Conservation (phyloP, 805 yeast species). For the Pichia paraexigua region DNA sequence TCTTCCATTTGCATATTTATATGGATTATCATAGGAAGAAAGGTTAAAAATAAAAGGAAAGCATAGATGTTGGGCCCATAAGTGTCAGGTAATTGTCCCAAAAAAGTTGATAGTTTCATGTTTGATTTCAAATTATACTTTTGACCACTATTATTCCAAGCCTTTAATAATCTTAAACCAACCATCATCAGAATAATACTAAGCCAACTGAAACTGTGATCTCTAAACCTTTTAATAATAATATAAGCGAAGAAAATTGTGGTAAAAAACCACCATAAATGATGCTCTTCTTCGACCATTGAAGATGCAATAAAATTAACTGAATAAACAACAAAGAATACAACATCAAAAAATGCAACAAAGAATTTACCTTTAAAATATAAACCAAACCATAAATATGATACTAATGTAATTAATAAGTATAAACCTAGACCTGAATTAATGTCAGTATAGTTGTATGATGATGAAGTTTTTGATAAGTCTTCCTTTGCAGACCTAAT, state of each 20-base stretch:
- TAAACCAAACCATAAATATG: constrained; percentile 19
- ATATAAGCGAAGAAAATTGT: constrained; percentile 27
- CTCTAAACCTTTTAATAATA: constrained; percentile 12
- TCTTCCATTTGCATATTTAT: neutral
- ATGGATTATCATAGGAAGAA: constrained; percentile 10
- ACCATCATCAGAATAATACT: constrained; percentile 19
- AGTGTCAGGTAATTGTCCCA: constrained; percentile 24
- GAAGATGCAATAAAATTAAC: constrained; percentile 75
- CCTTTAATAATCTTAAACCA: constrained; percentile 52
- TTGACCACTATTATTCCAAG: constrained; percentile 90
- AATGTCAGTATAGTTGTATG: constrained; percentile 55
- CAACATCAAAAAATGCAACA: constrained; percentile 20
- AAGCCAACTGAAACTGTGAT: constrained; percentile 4
- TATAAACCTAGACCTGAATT: constrained; percentile 32
- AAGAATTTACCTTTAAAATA: constrained; percentile 11
- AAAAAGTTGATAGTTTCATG: constrained; percentile 38
- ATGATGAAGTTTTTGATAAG: constrained; percentile 57
- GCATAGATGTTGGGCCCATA: constrained; percentile 20
- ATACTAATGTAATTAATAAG: constrained; percentile 24
- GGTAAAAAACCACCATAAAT: constrained; percentile 83
- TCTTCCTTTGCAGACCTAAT: constrained; percentile 41
- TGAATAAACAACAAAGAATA: constrained; percentile 33
- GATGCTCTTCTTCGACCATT: constrained; percentile 92
- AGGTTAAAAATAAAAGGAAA: constrained; percentile 14
- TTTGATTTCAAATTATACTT: constrained; percentile 49